These are phyloP conservation scores for Eimeria sp. DNA, from an alignment of 169 alveolate species.

Conservation along the genomic window DNA sequence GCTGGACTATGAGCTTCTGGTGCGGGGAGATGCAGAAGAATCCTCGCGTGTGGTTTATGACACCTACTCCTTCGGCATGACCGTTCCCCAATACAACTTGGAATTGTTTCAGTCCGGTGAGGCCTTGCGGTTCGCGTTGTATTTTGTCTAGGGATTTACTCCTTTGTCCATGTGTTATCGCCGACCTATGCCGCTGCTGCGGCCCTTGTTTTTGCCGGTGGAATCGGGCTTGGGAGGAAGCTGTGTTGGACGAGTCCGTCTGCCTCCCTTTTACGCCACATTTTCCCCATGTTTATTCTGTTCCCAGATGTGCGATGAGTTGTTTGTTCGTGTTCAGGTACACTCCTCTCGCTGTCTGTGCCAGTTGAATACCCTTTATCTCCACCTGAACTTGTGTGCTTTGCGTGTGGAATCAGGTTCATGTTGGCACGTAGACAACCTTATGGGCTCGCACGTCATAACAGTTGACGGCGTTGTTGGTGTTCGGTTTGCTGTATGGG, in stretches of 20 bases:
- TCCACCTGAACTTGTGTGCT: neutral
- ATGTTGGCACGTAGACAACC: conserved; percentile 90
- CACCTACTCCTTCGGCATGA: conserved; percentile 85
- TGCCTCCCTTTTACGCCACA: neutral
- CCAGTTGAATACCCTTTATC: neutral
- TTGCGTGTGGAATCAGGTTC: conserved; percentile 79
- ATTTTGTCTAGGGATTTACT: neutral
- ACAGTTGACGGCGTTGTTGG: conserved; percentile 86
- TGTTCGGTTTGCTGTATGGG: conserved; percentile 89
- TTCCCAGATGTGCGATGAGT: neutral
- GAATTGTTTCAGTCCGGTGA: conserved; percentile 87
- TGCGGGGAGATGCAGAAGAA: conserved; percentile 82
- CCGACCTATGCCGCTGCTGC: neutral
- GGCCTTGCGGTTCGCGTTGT: neutral
- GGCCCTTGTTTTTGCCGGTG: neutral
- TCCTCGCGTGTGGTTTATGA: conserved; percentile 76
- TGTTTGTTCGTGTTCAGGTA: neutral
- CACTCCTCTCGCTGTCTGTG: neutral
- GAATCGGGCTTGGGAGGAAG: neutral
- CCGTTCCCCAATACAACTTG: conserved; percentile 84
- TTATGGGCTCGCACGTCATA: conserved; percentile 86
- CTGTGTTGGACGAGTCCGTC: neutral
- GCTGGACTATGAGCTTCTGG: conserved; percentile 83
- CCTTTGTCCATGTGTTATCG: neutral
- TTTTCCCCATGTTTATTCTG: neutral